Conservation (phyloP, 2,329 filamentous ascomycete species). For the Beauveria medogensis region DNA sequence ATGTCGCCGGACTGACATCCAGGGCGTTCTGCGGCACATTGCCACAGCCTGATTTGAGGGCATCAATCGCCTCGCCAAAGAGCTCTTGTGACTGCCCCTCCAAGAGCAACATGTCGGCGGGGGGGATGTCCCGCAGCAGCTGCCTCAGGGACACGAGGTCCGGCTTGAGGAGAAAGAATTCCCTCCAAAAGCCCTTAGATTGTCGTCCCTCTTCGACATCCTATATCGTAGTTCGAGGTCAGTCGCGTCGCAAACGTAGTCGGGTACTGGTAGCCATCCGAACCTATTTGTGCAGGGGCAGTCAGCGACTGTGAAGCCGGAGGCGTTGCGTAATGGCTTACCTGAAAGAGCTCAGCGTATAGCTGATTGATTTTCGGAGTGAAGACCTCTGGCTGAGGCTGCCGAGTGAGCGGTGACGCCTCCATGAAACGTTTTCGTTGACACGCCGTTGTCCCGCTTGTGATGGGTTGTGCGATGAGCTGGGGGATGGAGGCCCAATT, state of each 20-base stretch:
- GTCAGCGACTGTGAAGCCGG: not conserved
- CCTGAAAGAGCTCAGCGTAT: constrained; percentile 78
- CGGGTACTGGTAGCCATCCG: constrained; percentile 10
- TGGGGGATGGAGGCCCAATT: not conserved
- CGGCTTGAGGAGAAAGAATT: constrained; percentile 86
- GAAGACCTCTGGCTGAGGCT: constrained; percentile 81
- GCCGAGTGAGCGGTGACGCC: constrained; percentile 85
- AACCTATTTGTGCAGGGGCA: not conserved
- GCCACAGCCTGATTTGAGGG: constrained; percentile 52
- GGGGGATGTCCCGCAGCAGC: constrained; percentile 61
- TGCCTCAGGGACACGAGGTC: constrained; percentile 61
- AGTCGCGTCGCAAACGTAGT: constrained; percentile 19
- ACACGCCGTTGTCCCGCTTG: not conserved
- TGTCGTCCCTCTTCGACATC: constrained; percentile 61
- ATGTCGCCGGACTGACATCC: constrained; percentile 48
- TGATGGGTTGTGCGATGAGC: not conserved
- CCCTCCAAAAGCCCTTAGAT: constrained; percentile 88
- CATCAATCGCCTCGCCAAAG: constrained; percentile 63
- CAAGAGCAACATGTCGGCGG: constrained; percentile 67
- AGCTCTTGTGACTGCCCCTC: constrained; percentile 74
- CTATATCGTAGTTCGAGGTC: constrained; percentile 28
- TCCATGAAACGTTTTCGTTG: constrained; percentile 50
- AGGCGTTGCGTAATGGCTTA: constrained; percentile 24
- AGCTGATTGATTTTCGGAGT: constrained; percentile 89
- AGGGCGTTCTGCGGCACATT: constrained; percentile 70